Evolutionary conservation across 169 alveolate species (phyloP).

Genomic region (Neospora caninum): DNA sequence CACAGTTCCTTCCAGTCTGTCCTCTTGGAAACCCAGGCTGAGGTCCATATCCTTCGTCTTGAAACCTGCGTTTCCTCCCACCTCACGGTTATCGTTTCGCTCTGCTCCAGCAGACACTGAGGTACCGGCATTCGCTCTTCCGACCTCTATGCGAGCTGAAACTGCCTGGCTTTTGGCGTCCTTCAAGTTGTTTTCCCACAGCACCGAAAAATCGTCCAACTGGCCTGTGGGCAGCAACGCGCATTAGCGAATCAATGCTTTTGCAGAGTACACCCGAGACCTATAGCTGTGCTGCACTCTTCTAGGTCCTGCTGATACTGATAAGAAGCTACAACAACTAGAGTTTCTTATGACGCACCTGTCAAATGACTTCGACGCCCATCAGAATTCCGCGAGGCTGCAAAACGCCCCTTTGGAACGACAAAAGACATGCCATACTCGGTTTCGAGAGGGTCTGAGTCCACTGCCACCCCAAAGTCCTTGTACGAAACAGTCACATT

Average conservation of each 20-base stretch:
- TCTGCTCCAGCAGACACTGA: not conserved
- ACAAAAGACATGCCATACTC: not conserved
- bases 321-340: no score
- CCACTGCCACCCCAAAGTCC: not conserved
- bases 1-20: not conserved
- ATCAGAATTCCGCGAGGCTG: not conserved
- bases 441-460: not conserved
- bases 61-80: not conserved
- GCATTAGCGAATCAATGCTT: not conserved
- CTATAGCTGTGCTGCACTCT: not conserved
- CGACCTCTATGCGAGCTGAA: not conserved
- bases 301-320: no score
- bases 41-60: not conserved
- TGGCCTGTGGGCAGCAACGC: not conserved
- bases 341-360: not conserved
- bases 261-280: not conserved
- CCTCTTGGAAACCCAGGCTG: not conserved
- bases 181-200: slow-evolving; percentile 12
- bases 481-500: not conserved
- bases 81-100: not conserved
- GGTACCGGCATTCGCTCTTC: not conserved
- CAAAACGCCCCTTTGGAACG: not conserved
- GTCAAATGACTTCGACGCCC: not conserved
- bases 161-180: not conserved
- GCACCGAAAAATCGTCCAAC: not conserved